Evolutionary conservation across 192 early-diverging fungal species (phyloP).

Genomic region (Coemansia sp.): DNA sequence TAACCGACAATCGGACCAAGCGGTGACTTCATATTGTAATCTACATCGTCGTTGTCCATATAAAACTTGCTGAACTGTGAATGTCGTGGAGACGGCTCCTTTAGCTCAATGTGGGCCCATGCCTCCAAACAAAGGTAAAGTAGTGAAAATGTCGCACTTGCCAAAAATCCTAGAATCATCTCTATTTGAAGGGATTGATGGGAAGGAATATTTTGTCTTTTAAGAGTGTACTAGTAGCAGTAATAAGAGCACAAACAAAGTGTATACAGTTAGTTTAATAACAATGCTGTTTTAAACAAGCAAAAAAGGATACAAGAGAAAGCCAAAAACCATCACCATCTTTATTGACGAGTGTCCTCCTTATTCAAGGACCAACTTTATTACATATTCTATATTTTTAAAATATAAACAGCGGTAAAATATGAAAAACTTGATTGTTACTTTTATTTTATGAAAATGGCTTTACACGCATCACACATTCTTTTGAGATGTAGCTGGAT

Average conservation of each 20-base stretch:
- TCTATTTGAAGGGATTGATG: neutral
- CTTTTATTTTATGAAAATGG: neutral
- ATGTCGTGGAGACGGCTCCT: constrained; percentile 49
- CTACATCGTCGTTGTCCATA: constrained; percentile 46
- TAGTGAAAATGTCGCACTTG: neutral
- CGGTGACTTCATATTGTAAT: constrained; percentile 55
- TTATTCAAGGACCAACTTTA: neutral
- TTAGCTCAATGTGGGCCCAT: constrained; percentile 41
- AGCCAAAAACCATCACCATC: neutral
- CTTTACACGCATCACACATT: neutral
- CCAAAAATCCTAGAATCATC: neutral
- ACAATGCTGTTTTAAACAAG: too few relatives aligned
- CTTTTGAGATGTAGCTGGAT: neutral
- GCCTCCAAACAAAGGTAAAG: neutral
- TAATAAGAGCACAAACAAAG: neutral
- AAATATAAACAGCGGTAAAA: neutral
- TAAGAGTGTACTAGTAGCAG: neutral
- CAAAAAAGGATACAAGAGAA: neutral
- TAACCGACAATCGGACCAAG: constrained; percentile 47
- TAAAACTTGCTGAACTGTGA: constrained; percentile 53
- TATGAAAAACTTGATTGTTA: neutral
- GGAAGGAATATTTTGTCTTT: neutral
- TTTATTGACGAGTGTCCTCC: neutral
- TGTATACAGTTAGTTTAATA: too few relatives aligned
- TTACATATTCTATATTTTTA: neutral